Evolutionary conservation across 2,329 filamentous ascomycete species (phyloP), one percentile per base, ranked within the genome.

Genomic region (Westerdykella ornata): DNA sequence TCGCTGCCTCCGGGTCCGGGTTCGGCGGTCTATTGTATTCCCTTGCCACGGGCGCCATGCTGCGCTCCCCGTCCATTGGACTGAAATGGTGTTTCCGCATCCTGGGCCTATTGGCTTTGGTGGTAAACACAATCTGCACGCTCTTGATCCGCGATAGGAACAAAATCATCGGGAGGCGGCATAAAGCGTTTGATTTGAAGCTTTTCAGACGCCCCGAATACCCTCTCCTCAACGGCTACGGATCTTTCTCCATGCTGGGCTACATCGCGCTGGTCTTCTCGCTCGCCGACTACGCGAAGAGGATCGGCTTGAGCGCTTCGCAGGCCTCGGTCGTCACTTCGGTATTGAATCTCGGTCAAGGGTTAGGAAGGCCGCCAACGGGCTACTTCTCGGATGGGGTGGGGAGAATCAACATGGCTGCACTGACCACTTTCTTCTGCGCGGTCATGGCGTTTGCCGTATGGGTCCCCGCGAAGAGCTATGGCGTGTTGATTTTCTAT

Each of bases 241-340:
- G 59, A 6, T 72, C 74, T 41, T 55, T 67, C 16, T 69, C 60
- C 39, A 66, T 75, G 54, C 51, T 75, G 2, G 72, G 72, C 1
- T 75, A 75, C 42, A 68, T 74, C 41, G 60, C 64, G 1, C 46
- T 74, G n/a, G 52, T 75, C 2, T 73, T 66, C 49, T 71, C 66
- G 8, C 46, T 76, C n/a, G 66, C 71, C 0, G 68, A 71, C 42
- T 76, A 71, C 47, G 71, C 68, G 2, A 47, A 62, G 8, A 69
- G 62, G 8, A 66, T 73, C 13, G 70, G 70, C 0, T 49, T 75
- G 1, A 55, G 53, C 15, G 50, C 60, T 20, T 44, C 48, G 1
- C 62, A 73, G 43, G 69, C 70, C 3, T 63, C 68, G 1, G 53
- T 59, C 15, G 43, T 72, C 8, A 68, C 65, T 15, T 72, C 65